Conservation (phyloP, 805 yeast genomes). For the Candida berthetii region DNA sequence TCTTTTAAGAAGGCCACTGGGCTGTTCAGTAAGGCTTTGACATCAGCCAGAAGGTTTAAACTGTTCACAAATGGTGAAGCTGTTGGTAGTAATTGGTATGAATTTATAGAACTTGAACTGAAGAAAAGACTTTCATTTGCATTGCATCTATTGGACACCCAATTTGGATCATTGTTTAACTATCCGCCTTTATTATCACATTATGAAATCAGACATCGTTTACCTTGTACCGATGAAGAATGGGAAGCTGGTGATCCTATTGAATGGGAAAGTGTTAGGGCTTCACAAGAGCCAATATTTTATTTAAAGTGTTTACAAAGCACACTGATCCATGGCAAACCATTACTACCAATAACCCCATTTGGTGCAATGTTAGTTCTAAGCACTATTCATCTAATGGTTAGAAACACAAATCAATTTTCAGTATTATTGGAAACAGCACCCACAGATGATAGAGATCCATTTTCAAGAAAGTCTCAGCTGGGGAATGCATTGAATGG, state of each 20-base stretch:
- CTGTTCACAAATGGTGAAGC: background rate
- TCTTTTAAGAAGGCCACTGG: background rate
- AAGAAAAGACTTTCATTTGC: background rate
- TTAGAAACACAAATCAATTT: background rate
- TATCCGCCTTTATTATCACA: background rate
- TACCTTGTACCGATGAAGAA: background rate
- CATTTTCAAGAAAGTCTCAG: slow-evolving; percentile 1
- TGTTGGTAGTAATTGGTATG: background rate
- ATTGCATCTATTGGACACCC: background rate
- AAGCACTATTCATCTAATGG: background rate
- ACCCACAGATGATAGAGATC: background rate
- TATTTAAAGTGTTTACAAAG: background rate
- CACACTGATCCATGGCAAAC: background rate
- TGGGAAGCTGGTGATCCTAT: background rate
- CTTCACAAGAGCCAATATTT: background rate
- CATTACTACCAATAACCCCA: background rate
- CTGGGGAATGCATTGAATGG: slow-evolving; percentile 1
- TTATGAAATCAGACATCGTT: background rate
- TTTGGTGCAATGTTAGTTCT: background rate
- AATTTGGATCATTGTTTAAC: background rate
- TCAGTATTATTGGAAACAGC: background rate
- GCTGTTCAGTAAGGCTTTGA: background rate
- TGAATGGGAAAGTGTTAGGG: background rate
- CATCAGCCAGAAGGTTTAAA: background rate
- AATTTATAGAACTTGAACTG: background rate